phyloP scores from a whole-genome alignment of 805 yeast genomes.

The Saturnispora zaruensis region DNA sequence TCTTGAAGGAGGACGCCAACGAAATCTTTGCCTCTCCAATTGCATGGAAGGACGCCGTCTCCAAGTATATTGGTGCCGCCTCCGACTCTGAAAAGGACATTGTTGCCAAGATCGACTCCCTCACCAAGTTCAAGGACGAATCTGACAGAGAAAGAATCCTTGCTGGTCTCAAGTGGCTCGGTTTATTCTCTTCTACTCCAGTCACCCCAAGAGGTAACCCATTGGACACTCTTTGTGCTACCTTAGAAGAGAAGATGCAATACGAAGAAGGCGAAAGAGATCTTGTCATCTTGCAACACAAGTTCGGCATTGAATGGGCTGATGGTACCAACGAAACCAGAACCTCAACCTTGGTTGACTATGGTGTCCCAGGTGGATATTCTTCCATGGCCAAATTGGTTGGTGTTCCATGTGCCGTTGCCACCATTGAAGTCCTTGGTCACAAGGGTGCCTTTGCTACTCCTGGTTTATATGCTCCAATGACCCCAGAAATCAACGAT shows the following conservation, averaged over 20 bases:
- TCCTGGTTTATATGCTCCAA: conserved; percentile 90
- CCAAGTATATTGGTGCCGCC: conserved; percentile 63
- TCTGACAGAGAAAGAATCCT: conserved; percentile 82
- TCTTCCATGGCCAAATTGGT: conserved; percentile 98
- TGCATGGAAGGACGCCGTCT: conserved; percentile 87
- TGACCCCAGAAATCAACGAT: conserved; percentile 79
- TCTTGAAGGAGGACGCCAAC: conserved; percentile 69
- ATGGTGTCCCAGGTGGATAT: conserved; percentile 88
- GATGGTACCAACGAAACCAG: conserved; percentile 86
- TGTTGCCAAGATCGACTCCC: conserved; percentile 61
- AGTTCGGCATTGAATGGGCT: conserved; percentile 95
- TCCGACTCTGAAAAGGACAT: conserved; percentile 67
- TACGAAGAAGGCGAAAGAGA: conserved; percentile 94
- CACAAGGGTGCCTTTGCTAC: conserved; percentile 52
- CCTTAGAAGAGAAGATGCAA: conserved; percentile 92
- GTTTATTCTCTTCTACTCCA: conserved; percentile 67
- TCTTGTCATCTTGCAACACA: conserved; percentile 91
- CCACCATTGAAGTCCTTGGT: conserved; percentile 73
- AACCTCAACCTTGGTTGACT: conserved; percentile 91
- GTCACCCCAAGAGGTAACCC: conserved; percentile 91
- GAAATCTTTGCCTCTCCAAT: conserved; percentile 47
- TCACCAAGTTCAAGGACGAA: conserved; percentile 71
- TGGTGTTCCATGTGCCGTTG: conserved; percentile 98
- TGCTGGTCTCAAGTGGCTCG: conserved; percentile 89
- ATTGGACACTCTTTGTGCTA: conserved; percentile 93